Percentiles rank a stretch among this genome's conserved stretches.
These are phyloP conservation scores for Adansonia grandidieri DNA, from an alignment of 441 rosid species.

Conservation along the genomic window DNA sequence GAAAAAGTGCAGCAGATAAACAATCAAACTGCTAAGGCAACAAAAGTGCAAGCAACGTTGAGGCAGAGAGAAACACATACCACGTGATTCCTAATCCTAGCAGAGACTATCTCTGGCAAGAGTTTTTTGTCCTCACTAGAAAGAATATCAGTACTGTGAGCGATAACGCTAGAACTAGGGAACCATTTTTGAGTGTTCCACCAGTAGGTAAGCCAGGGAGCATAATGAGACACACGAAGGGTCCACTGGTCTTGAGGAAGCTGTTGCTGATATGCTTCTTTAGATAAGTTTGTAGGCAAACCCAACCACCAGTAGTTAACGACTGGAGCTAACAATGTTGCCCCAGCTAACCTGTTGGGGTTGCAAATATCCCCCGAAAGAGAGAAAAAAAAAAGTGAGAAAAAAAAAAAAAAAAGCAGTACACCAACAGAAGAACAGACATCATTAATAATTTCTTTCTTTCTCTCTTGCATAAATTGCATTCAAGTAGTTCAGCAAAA, in stretches of 20 bases:
- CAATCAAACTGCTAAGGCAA: not conserved
- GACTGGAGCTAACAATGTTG: slow-evolving; percentile 49
- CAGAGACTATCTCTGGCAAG: not conserved
- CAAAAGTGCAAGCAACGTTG: not conserved
- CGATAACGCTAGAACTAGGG: slow-evolving; percentile 34
- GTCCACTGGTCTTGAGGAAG: slow-evolving; percentile 48
- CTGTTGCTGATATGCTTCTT: slow-evolving; percentile 42
- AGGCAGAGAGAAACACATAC: slow-evolving; percentile 25
- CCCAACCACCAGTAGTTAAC: slow-evolving; percentile 59
- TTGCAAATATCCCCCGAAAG: not conserved
- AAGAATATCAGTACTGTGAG: slow-evolving; percentile 27
- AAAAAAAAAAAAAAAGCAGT: not conserved
- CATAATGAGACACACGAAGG: slow-evolving; percentile 49
- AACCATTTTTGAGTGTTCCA: slow-evolving; percentile 66
- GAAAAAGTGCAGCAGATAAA: not conserved
- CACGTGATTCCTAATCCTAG: not conserved
- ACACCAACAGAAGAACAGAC: not conserved
- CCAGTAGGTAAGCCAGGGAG: slow-evolving; percentile 60
- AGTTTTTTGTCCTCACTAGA: slow-evolving; percentile 44
- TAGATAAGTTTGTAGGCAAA: slow-evolving; percentile 49
- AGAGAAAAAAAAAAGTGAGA: not conserved
- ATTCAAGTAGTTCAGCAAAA: not conserved
- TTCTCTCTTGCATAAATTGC: not conserved
- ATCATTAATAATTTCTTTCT: slow-evolving; percentile 10
- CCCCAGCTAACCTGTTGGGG: slow-evolving; percentile 52